Evolutionary conservation across 108 stramenopile genomes (phyloP).

Genomic region (Fistulifera pelliculosa): DNA sequence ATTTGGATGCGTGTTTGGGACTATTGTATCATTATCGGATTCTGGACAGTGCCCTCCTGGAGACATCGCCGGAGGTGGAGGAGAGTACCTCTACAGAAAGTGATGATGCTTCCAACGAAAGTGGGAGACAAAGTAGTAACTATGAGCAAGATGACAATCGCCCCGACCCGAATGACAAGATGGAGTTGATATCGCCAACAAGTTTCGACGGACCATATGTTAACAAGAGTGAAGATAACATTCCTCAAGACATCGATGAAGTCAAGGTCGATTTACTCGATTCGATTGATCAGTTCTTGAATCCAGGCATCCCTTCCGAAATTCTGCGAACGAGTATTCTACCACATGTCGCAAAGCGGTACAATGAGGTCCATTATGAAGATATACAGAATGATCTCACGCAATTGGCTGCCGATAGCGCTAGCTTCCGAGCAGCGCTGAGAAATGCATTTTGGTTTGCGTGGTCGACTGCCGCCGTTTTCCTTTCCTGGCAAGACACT

Average conservation of each 20-base stretch:
- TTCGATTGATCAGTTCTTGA: not conserved
- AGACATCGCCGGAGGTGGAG: constrained; percentile 12
- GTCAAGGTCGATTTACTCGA: not conserved
- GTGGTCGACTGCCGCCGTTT: constrained; percentile 52
- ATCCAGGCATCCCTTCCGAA: not conserved
- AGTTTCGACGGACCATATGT: not conserved
- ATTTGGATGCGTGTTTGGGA: constrained; percentile 19
- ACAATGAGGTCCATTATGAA: constrained; percentile 24
- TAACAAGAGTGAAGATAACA: not conserved
- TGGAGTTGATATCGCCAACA: constrained; percentile 1
- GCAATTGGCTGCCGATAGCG: constrained; percentile 33
- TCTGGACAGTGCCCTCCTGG: not conserved
- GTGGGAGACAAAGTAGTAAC: not conserved
- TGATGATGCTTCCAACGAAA: constrained; percentile 9
- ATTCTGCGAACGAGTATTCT: not conserved
- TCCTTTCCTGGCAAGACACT: constrained; percentile 55
- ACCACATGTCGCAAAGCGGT: constrained; percentile 2
- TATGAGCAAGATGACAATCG: constrained; percentile 2
- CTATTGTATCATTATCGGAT: constrained; percentile 1
- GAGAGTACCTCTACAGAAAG: constrained; percentile 9
- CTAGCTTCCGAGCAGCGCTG: constrained; percentile 45
- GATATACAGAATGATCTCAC: constrained; percentile 16
- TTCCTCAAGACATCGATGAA: not conserved
- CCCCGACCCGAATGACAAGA: not conserved
- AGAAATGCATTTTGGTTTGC: constrained; percentile 53